These are phyloP conservation scores for Licmophora abbreviata DNA, from an alignment of 108 stramenopile genomes.

Conservation along the genomic window DNA sequence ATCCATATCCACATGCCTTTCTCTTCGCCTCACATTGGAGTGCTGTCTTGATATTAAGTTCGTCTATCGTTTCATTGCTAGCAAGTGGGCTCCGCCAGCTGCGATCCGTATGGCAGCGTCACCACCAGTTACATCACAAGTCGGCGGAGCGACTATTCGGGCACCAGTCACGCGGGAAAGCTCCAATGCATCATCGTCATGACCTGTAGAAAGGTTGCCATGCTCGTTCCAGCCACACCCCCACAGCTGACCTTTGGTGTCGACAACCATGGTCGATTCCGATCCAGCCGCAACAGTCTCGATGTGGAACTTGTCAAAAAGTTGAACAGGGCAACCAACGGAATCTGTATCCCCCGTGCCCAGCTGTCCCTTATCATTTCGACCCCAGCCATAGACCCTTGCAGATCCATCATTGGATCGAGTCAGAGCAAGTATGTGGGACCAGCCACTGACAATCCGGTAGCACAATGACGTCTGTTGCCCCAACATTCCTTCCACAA, in stretches of 20 bases:
- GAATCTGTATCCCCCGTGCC: constrained; percentile 8
- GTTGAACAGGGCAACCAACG: background rate
- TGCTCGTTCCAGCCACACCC: constrained; percentile 84
- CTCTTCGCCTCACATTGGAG: too few species aligned
- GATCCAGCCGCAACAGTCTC: constrained; percentile 47
- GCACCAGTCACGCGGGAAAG: background rate
- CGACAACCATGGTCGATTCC: constrained; percentile 60
- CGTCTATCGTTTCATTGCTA: constrained; percentile 2
- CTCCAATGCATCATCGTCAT: background rate
- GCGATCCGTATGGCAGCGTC: background rate
- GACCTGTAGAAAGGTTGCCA: constrained; percentile 30
- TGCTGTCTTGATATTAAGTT: too few species aligned
- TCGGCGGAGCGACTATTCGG: background rate
- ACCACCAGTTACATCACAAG: background rate
- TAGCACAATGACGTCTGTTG: constrained; percentile 25
- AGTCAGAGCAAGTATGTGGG: constrained; percentile 50
- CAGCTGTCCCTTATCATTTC: constrained; percentile 41
- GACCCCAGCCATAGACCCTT: constrained; percentile 62
- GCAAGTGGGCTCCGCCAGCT: constrained; percentile 4
- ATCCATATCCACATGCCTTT: too few species aligned
- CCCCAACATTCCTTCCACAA: constrained; percentile 32
- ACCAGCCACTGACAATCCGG: constrained; percentile 43
- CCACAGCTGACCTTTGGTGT: constrained; percentile 27
- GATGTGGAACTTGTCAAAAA: background rate
- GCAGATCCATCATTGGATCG: constrained; percentile 9